Percentiles rank a stretch among this genome's conserved stretches.
These are phyloP conservation scores for Nicotiana obtusifolia DNA, from an alignment of 257 asterid species.

Conservation along the genomic window DNA sequence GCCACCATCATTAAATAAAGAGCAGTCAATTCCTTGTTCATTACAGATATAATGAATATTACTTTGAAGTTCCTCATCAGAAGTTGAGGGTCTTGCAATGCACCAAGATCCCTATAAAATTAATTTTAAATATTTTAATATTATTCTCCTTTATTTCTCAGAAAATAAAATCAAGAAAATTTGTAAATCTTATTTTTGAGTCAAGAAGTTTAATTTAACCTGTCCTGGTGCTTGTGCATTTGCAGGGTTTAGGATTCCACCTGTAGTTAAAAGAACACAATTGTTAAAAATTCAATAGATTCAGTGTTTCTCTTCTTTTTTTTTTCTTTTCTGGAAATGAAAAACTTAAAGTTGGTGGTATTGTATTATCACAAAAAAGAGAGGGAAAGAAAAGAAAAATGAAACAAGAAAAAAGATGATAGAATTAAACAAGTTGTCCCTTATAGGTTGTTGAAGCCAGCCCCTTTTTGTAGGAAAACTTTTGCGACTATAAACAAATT, in stretches of 20 bases:
- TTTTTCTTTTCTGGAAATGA: no score
- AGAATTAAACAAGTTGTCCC: neutral
- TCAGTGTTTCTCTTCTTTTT: neutral
- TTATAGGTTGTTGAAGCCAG: no score
- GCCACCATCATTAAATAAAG: constrained; percentile 26
- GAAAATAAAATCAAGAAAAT: no score
- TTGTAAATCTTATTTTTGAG: neutral
- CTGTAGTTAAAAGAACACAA: neutral
- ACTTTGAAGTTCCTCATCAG: constrained; percentile 18
- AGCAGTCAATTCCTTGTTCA: constrained; percentile 16
- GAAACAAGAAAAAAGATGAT: no score
- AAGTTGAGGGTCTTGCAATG: constrained; percentile 25
- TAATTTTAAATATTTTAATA: neutral
- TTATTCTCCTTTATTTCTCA: no score
- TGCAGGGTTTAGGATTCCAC: constrained; percentile 11
- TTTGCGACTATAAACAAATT: no score
- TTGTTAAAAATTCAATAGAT: no score
- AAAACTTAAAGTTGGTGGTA: no score
- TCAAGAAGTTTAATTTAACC: constrained; percentile 2
- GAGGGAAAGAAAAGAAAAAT: neutral
- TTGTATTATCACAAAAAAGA: neutral
- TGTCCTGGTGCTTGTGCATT: constrained; percentile 22
- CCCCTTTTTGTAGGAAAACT: no score
- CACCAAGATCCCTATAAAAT: constrained; percentile 31
- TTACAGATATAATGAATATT: constrained; percentile 28